Evolutionary conservation across 805 yeast genomes (phyloP).

Genomic region (Saccharomycopsis sp.): DNA sequence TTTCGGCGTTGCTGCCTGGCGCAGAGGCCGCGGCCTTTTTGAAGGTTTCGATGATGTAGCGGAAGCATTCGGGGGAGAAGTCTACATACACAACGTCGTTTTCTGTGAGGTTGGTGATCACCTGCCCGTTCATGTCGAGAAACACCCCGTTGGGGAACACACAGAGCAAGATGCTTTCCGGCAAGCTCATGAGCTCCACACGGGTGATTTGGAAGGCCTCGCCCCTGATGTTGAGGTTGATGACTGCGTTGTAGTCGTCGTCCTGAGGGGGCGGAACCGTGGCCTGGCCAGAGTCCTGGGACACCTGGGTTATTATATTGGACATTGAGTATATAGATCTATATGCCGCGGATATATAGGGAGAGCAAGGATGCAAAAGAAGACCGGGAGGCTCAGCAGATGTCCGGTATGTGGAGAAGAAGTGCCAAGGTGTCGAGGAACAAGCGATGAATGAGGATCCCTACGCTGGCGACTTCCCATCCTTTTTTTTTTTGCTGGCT

Average conservation of each 20-base stretch:
- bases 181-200: slow-evolving; percentile 84
- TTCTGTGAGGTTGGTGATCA: slow-evolving; percentile 72
- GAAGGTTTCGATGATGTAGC: slow-evolving; percentile 71
- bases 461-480: too few species aligned
- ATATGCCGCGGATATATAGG: too few species aligned
- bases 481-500: background rate
- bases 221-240: slow-evolving; percentile 75
- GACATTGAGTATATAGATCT: background rate
- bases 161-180: slow-evolving; percentile 82
- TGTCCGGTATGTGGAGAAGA: too few species aligned
- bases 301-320: slow-evolving; percentile 66
- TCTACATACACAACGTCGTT: slow-evolving; percentile 75
- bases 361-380: background rate
- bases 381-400: too few species aligned
- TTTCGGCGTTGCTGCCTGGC: slow-evolving; percentile 22
- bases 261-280: slow-evolving; percentile 23
- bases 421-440: too few species aligned
- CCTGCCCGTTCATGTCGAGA: slow-evolving; percentile 67
- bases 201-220: slow-evolving; percentile 67
- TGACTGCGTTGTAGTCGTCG: slow-evolving; percentile 57
- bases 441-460: too few species aligned
- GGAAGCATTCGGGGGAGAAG: slow-evolving; percentile 81
- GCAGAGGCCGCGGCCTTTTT: slow-evolving; percentile 61
- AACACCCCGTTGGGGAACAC: slow-evolving; percentile 88
- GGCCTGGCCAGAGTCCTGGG: slow-evolving; percentile 29